Evolutionary conservation across 345 rosid genomes (phyloP).

Genomic region (Rhodomyrtus tomentosa): DNA sequence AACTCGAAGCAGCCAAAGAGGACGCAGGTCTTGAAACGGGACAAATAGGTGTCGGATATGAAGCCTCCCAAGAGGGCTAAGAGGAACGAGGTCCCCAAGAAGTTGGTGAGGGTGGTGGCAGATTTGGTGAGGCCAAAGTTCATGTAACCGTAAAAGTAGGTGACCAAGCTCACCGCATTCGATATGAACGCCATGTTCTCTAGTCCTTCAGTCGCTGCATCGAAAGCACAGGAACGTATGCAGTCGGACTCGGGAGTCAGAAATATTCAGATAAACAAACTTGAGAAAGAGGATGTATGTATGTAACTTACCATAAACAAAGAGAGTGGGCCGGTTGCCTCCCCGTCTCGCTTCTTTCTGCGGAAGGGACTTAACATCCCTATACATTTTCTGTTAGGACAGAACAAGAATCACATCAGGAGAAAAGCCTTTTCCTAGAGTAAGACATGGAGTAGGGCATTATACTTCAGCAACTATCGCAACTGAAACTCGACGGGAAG

Average conservation of each 20-base stretch:
- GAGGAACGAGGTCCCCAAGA: constrained; percentile 44
- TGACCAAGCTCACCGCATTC: constrained; percentile 35
- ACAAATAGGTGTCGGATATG: constrained; percentile 49
- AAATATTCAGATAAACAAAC: background rate
- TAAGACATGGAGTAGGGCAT: background rate
- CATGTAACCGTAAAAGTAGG: constrained; percentile 49
- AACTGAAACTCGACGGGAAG: background rate
- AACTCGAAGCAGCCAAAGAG: constrained; percentile 40
- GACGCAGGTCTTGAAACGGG: constrained; percentile 52
- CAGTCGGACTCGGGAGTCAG: background rate
- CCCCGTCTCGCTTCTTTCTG: constrained; percentile 17
- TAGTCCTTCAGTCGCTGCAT: constrained; percentile 37
- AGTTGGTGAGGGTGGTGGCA: constrained; percentile 53
- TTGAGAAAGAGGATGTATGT: background rate
- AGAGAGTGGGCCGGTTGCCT: constrained; percentile 38
- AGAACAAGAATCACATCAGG: background rate
- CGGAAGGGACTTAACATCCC: constrained; percentile 12
- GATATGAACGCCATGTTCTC: constrained; percentile 55
- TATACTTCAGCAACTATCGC: background rate
- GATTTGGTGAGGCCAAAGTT: constrained; percentile 54
- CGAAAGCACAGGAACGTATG: background rate
- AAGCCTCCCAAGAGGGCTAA: constrained; percentile 52
- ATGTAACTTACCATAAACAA: constrained; percentile 27
- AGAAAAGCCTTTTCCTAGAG: background rate
- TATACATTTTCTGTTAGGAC: constrained; percentile 13